Evolutionary conservation across 2,329 filamentous ascomycete species (phyloP).

Genomic region (Pseudogymnoascus sp.): DNA sequence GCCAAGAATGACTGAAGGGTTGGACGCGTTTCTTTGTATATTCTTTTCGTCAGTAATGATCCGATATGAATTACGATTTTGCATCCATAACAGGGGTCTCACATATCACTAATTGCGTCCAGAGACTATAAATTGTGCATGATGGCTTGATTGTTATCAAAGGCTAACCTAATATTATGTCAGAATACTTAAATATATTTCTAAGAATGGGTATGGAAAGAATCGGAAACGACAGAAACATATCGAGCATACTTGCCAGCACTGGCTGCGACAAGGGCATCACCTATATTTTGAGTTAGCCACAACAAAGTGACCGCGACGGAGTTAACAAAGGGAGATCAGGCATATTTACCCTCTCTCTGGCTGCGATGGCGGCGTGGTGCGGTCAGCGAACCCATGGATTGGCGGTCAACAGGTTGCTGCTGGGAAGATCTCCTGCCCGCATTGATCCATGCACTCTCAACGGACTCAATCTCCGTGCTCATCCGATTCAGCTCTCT

Average conservation of each 20-base stretch:
- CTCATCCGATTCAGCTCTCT: neutral
- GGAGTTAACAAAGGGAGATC: neutral
- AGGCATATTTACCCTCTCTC: slow-evolving; percentile 2
- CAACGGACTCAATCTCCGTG: neutral
- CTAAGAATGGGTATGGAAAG: neutral
- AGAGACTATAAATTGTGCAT: neutral
- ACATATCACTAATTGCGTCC: neutral
- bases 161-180: neutral
- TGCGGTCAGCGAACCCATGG: neutral
- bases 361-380: slow-evolving; percentile 2
- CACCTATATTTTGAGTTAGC: neutral
- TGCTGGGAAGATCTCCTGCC: neutral
- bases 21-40: neutral
- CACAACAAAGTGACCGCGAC: neutral
- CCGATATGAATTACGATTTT: slow-evolving; percentile 2
- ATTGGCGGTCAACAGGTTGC: neutral
- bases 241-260: neutral
- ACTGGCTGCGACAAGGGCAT: neutral
- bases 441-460: neutral
- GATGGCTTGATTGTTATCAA: neutral
- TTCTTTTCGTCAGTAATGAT: slow-evolving; percentile 6
- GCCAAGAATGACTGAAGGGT: neutral
- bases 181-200: neutral
- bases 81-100: neutral
- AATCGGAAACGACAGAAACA: neutral